These are phyloP conservation scores for Eragrostis tef DNA, from an alignment of 202 grass and related monocot genomes.

Conservation along the genomic window DNA sequence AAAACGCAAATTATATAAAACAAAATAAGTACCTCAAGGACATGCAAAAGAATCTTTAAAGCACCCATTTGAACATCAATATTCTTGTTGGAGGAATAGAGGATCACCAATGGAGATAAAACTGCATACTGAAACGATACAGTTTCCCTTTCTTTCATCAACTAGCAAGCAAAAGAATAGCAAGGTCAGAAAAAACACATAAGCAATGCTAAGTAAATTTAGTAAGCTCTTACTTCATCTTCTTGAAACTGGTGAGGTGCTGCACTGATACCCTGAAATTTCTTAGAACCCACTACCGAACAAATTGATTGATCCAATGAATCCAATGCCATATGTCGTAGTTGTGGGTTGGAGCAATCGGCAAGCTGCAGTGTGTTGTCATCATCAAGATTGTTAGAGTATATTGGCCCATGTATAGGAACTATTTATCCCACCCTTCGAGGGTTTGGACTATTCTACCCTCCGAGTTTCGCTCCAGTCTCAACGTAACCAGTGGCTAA, in stretches of 20 bases:
- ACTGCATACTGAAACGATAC: conserved; percentile 86
- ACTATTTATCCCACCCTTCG: too few species aligned
- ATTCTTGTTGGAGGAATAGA: conserved; percentile 84
- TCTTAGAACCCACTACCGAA: conserved; percentile 87
- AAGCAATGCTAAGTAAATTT: conserved; percentile 26
- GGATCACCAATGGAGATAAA: conserved; percentile 80
- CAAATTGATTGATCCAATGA: conserved; percentile 97
- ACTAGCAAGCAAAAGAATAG: conserved; percentile 58
- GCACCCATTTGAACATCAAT: conserved; percentile 82
- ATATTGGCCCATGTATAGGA: too few species aligned
- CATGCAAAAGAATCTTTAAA: conserved; percentile 98
- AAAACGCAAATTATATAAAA: conserved; percentile 34
- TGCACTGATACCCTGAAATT: conserved; percentile 71
- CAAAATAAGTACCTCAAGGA: conserved; percentile 80
- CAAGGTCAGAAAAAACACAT: conserved; percentile 52
- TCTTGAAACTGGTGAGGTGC: conserved; percentile 59
- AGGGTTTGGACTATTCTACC: too few species aligned
- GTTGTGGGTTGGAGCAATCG: conserved; percentile 75
- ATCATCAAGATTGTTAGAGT: conserved; percentile 48
- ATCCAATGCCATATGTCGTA: conserved; percentile 89
- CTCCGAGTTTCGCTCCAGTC: too few species aligned
- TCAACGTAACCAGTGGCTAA: too few species aligned
- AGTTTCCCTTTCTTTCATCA: conserved; percentile 63
- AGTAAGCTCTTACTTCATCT: conserved; percentile 48
- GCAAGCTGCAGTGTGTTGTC: conserved; percentile 69